Base-by-base conservation (phyloP, 169 alveolate genomes). In the Plasmodium coatneyi region DNA sequence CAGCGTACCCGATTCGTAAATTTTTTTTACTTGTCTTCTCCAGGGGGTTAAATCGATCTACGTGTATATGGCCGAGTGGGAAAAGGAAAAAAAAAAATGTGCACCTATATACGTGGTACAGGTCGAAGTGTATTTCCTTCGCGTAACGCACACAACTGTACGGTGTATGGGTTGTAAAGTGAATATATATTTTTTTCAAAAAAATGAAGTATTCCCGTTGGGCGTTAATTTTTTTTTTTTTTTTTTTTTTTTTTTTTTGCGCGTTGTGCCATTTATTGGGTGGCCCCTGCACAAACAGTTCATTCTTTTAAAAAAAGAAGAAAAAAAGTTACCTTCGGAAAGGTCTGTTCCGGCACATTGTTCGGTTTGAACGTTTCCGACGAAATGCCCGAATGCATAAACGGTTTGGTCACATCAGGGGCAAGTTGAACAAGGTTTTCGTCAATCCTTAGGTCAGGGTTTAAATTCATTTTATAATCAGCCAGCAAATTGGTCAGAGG, bases 41-140 rank as follows among this genome's bases (percentile, higher is more conserved):
- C 97, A 96, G 34, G 97, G 97, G 34, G 97, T 96, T 72, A 96
- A 94, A 89, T 96, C 96, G 78, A 96, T 93, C 97, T 96, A 66
- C 36, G 9, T 81, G 22, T 41, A 39, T 28, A 52, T 32, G 30
- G 28, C 19, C 39, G 89, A 22, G 41, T 0, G 19, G 28, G 34
- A 19, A 12, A 56, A 12, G 41, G 12, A 32, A 32, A 32, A 25
- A 36, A 43, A 43, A 43, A 43, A 43, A 43, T 43, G 52, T 43
- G 52, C 30, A 56, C 22, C 34, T 22, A n/a, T n/a, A 56, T 56
- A 56, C 72, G 30, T 56, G 30, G 72, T 22, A 56, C 22, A 22
- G 22, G 30, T 56, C 22, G 12, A 56, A 16, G 12, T 56, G 32
- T 56, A 56, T 56, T 56, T n/a, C 72, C 0, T 56, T 56, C 12